Percentiles rank a stretch among this genome's conserved stretches.
These are phyloP conservation scores for Schwanniomyces occidentalis DNA, from an alignment of 805 yeast species.

Conservation along the genomic window DNA sequence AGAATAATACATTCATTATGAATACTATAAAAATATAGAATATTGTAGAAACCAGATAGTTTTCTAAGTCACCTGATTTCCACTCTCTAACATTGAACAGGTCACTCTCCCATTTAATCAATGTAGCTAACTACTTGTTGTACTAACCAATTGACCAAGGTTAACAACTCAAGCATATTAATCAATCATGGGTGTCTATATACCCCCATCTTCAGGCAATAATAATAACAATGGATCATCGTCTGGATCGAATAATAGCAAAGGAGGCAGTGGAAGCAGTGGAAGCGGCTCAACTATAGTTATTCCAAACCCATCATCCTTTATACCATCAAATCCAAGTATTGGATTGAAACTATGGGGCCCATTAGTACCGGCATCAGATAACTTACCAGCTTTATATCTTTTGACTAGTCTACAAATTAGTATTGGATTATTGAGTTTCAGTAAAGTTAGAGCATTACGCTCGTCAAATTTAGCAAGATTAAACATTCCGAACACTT, in stretches of 20 bases:
- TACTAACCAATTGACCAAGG: too few species aligned
- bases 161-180: too few species aligned
- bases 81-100: too few species aligned
- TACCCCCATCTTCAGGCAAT: slow-evolving; percentile 32
- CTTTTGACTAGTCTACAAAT: slow-evolving; percentile 55
- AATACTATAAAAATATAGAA: too few species aligned
- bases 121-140: too few species aligned
- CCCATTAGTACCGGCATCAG: slow-evolving; percentile 73
- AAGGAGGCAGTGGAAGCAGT: slow-evolving; percentile 6
- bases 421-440: slow-evolving; percentile 40
- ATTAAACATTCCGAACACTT: slow-evolving; percentile 13
- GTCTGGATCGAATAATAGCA: slow-evolving; percentile 5
- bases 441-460: slow-evolving; percentile 19
- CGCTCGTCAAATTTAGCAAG: slow-evolving; percentile 10
- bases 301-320: slow-evolving; percentile 19
- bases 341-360: slow-evolving; percentile 66
- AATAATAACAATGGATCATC: slow-evolving; percentile 7
- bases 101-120: too few species aligned
- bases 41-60: too few species aligned
- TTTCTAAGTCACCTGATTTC: too few species aligned
- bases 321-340: slow-evolving; percentile 45
- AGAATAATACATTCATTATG: slow-evolving; percentile 3
- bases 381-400: slow-evolving; percentile 55
- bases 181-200: slow-evolving; percentile 31
- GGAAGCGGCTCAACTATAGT: slow-evolving; percentile 9